Evolutionary conservation across 2,329 filamentous ascomycete species (phyloP).

Genomic region (Chrysoporthe cubensis): DNA sequence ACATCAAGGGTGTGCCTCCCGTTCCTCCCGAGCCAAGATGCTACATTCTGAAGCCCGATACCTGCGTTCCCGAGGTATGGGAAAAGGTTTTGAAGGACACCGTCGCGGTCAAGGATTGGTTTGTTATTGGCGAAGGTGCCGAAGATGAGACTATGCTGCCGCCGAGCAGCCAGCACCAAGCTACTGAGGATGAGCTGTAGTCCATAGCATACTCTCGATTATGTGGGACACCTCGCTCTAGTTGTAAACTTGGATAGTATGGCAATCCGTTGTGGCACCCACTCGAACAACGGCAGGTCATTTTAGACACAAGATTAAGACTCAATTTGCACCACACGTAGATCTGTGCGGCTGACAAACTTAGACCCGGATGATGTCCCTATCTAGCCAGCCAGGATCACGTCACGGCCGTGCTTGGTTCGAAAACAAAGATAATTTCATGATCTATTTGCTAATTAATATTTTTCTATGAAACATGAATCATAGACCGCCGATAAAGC

Average conservation of each 20-base stretch:
- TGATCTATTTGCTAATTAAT: neutral
- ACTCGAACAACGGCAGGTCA: too few species aligned
- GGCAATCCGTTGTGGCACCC: too few species aligned
- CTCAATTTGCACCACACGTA: too few species aligned
- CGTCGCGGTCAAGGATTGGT: constrained; percentile 31
- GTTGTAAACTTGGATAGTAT: too few species aligned
- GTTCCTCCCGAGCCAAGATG: constrained; percentile 27
- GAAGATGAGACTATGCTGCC: neutral
- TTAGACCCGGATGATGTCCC: too few species aligned
- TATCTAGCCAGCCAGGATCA: too few species aligned
- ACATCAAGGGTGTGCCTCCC: constrained; percentile 25
- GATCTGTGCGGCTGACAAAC: too few species aligned
- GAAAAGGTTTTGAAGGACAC: constrained; percentile 27
- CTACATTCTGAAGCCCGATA: constrained; percentile 30
- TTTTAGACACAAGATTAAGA: too few species aligned
- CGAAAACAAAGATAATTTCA: neutral
- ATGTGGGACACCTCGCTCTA: too few species aligned
- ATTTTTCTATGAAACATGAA: neutral
- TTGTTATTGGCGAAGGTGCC: constrained; percentile 28
- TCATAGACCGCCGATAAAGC: neutral
- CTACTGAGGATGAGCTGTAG: constrained; percentile 2
- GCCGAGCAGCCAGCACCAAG: neutral
- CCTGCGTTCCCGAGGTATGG: constrained; percentile 30
- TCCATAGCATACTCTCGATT: neutral
- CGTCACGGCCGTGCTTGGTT: neutral